phyloP scores from a whole-genome alignment of 306 rosid genomes.

The Adenanthera pavonina region DNA sequence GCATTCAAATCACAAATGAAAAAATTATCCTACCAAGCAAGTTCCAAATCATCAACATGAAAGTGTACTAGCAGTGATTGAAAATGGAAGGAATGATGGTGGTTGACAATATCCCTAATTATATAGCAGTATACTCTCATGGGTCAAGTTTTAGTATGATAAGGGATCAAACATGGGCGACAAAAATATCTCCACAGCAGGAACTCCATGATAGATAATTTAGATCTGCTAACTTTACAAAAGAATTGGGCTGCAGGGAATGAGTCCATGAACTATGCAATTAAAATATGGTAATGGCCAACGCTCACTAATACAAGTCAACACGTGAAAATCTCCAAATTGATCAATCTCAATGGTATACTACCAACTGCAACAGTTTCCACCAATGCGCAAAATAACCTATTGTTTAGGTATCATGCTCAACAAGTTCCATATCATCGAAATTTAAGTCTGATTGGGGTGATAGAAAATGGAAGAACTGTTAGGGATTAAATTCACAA shows the following conservation, averaged over 20 bases:
- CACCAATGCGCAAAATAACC: neutral
- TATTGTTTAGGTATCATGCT: neutral
- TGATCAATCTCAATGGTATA: too few species aligned
- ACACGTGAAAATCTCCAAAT: too few species aligned
- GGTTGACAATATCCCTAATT: neutral
- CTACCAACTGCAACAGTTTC: neutral
- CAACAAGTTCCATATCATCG: neutral
- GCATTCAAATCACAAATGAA: neutral
- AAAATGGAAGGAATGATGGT: neutral
- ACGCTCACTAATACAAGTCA: too few species aligned
- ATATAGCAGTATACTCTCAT: neutral
- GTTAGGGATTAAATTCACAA: neutral
- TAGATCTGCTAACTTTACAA: too few species aligned
- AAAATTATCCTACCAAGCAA: neutral
- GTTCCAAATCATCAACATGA: neutral
- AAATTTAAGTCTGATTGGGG: neutral
- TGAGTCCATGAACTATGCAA: too few species aligned
- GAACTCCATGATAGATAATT: neutral
- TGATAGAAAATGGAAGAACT: neutral
- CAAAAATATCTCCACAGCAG: neutral
- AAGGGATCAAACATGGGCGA: constrained; percentile 1
- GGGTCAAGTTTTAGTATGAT: neutral
- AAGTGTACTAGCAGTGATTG: neutral
- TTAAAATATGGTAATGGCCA: too few species aligned
- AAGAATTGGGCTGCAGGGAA: too few species aligned